phyloP scores from a whole-genome alignment of 2,329 filamentous ascomycete species.

The Penicillium paneum region DNA sequence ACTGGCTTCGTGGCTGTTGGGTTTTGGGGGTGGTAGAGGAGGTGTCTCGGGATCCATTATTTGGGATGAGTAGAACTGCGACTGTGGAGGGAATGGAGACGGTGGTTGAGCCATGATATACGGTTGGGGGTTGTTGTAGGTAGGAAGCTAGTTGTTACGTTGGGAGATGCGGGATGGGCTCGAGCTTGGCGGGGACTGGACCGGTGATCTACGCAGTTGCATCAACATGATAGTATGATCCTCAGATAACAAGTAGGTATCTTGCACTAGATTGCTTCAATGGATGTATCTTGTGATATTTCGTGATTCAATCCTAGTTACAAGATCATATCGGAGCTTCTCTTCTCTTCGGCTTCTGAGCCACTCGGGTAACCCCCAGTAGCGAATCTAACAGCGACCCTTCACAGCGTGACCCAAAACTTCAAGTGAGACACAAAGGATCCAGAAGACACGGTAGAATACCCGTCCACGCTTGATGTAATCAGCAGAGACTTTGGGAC shows the following conservation, averaged over 20 bases:
- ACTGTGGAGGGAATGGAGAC: conserved; percentile 24
- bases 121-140: conserved; percentile 6
- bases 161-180: conserved; percentile 3
- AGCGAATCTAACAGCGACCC: background rate
- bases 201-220: background rate
- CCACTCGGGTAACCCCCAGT: background rate
- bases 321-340: background rate
- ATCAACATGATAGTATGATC: background rate
- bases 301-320: conserved; percentile 4
- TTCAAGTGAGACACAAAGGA: background rate
- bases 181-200: conserved; percentile 15
- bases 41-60: conserved; percentile 54
- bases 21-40: conserved; percentile 70
- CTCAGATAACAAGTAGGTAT: no score
- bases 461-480: background rate
- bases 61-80: conserved; percentile 23
- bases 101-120: conserved; percentile 27
- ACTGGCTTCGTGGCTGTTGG: conserved; percentile 65
- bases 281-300: background rate
- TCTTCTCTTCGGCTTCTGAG: background rate
- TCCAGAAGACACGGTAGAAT: no score
- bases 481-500: background rate
- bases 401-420: background rate
- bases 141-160: conserved; percentile 4
- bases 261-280: background rate